These are phyloP conservation scores for Candida mattraensis DNA, from an alignment of 805 yeast species.

Conservation along the genomic window DNA sequence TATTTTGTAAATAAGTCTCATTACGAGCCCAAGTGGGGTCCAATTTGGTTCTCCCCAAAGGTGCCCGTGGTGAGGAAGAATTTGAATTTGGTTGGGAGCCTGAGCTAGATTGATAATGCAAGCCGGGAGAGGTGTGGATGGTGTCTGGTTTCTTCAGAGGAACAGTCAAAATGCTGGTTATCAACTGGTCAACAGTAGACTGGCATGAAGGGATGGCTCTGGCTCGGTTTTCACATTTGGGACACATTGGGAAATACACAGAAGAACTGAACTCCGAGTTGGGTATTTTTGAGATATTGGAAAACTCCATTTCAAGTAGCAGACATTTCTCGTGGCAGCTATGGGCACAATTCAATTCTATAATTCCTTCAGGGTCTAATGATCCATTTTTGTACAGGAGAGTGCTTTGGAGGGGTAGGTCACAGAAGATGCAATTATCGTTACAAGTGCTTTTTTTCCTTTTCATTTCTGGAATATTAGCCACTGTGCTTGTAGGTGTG, in stretches of 20 bases:
- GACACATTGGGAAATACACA: slow-evolving; percentile 29
- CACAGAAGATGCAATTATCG: slow-evolving; percentile 41
- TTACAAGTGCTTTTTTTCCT: slow-evolving; percentile 2
- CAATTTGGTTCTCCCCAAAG: too few species aligned
- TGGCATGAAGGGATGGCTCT: slow-evolving; percentile 27
- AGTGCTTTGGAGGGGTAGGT: slow-evolving; percentile 47
- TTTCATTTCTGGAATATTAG: slow-evolving; percentile 7
- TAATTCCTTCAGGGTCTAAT: slow-evolving; percentile 33
- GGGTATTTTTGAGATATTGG: slow-evolving; percentile 4
- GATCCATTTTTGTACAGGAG: slow-evolving; percentile 38
- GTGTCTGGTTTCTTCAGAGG: slow-evolving; percentile 11
- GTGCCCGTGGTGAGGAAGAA: slow-evolving; percentile 4
- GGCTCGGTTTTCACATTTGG: slow-evolving; percentile 18
- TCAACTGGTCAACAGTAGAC: slow-evolving; percentile 19
- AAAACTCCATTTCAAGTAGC: slow-evolving; percentile 37
- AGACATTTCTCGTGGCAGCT: slow-evolving; percentile 60
- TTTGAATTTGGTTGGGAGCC: slow-evolving; percentile 7
- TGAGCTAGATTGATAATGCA: slow-evolving; percentile 9
- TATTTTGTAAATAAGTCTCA: slow-evolving; percentile 3
- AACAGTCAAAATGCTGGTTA: slow-evolving; percentile 16
- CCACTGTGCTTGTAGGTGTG: slow-evolving; percentile 3
- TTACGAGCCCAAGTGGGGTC: too few species aligned
- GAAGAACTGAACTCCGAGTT: slow-evolving; percentile 6
- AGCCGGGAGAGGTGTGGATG: slow-evolving; percentile 2
- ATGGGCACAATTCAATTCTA: slow-evolving; percentile 56